Base-by-base conservation (phyloP, 225 moss, liverwort and hornwort genomes). In the Neckera pumila region DNA sequence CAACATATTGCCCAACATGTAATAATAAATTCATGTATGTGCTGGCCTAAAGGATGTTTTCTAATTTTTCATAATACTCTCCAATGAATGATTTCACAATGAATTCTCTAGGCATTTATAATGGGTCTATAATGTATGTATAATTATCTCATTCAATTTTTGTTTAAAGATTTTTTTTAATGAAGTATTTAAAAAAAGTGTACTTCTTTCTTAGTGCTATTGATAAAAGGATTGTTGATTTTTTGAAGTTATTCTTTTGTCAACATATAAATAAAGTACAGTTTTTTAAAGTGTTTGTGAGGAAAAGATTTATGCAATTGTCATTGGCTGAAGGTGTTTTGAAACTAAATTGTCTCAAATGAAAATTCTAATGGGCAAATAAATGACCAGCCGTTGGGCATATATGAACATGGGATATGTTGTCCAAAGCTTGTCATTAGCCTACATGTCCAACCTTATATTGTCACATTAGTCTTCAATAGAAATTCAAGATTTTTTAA, bases 381-480 rank as follows among this genome's bases (percentile, higher is more conserved):
- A 42, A 71, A 15, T 42, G 9, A 16, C 5, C 0, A 26, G 3
- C 1, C 1, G 0, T 43, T 27, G 3, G 15, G 1, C 8, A 27
- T 26, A 26, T 71, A 9, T 71, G 17, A 30, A 73, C 0, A 73
- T 10, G 10, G 18, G 2, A 45, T 47, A 43, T 27, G 28, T 72
- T 43, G 70, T 40, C 14, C 26, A 42, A 26, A 70, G 26, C 15
- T 70, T 70, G 25, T 40, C 0, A 23, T 38, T 69, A 38, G 38
- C 8, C 0, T 69, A 0, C 40, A 70, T 70, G 7, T 70, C 25
- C 14, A 70, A 14, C 5, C 4, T 42, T 71, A 15, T 42, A 26
- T 27, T 3, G 47, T 71, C 5, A 71, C 9, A 42, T 40, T 25
- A 43, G 9, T 72, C 10, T 72, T 72, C 6, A 28, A 43, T 28